Conservation (phyloP, 805 yeast species). For the Yarrowia hollandica region DNA sequence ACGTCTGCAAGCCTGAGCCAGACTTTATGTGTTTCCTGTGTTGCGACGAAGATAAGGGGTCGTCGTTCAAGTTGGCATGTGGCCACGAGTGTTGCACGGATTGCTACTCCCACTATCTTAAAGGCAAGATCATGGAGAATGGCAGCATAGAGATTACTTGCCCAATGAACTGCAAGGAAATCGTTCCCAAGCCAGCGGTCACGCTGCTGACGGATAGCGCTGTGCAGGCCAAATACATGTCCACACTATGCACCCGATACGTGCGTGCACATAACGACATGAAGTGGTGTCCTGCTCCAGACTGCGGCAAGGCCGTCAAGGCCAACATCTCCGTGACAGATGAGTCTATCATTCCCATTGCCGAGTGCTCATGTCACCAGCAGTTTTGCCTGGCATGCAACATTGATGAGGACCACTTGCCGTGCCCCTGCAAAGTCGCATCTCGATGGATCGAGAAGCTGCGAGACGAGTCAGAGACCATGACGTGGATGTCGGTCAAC, state of each 20-base stretch:
- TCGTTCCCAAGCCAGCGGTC: constrained; percentile 41
- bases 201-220: constrained; percentile 44
- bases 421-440: constrained; percentile 75
- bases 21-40: constrained; percentile 66
- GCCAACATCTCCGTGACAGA: constrained; percentile 51
- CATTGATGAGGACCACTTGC: constrained; percentile 68
- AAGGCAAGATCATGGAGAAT: constrained; percentile 44
- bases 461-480: constrained; percentile 82
- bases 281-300: constrained; percentile 85
- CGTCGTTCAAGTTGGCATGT: constrained; percentile 60
- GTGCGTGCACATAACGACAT: constrained; percentile 53
- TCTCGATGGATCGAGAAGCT: constrained; percentile 75
- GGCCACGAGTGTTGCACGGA: constrained; percentile 66
- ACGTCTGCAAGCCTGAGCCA: constrained; percentile 33
- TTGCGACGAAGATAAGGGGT: constrained; percentile 52
- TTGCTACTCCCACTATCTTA: constrained; percentile 67
- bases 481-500: constrained; percentile 80
- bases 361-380: constrained; percentile 58
- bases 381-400: constrained; percentile 78
- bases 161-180: constrained; percentile 54
- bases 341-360: constrained; percentile 7
- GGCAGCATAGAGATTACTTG: constrained; percentile 55
- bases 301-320: constrained; percentile 63
- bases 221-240: constrained; percentile 35
- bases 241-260: constrained; percentile 44